Evolutionary conservation across 495 filamentous ascomycete species (phyloP).

Genomic region (Podospora tetraspora): DNA sequence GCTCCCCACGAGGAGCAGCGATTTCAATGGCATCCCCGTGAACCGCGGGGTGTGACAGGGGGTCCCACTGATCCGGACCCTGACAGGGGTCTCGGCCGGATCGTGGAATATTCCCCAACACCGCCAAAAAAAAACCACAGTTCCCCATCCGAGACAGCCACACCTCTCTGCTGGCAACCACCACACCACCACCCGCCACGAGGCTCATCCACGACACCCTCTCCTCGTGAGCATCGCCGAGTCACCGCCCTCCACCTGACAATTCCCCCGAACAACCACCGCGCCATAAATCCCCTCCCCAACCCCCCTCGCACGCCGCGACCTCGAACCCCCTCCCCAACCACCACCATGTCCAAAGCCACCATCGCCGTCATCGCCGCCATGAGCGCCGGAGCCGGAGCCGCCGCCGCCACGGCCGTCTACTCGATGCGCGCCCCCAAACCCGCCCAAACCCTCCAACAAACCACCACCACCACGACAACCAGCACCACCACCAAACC

Average conservation of each 20-base stretch:
- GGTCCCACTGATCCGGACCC: neutral
- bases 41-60: neutral
- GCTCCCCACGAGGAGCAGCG: neutral
- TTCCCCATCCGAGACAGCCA: constrained; percentile 6
- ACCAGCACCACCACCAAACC: constrained; percentile 40
- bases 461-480: constrained; percentile 30
- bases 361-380: constrained; percentile 85
- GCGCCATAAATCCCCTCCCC: constrained; percentile 20
- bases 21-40: neutral
- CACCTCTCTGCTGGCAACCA: constrained; percentile 2
- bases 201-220: neutral
- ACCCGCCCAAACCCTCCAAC: constrained; percentile 34
- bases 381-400: constrained; percentile 82
- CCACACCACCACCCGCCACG: constrained; percentile 5
- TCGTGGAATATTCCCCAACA: neutral
- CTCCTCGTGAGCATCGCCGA: constrained; percentile 5
- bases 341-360: constrained; percentile 68
- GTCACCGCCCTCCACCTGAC: constrained; percentile 16
- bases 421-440: constrained; percentile 56
- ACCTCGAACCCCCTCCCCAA: constrained; percentile 7
- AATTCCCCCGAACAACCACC: neutral
- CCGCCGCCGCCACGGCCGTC: constrained; percentile 69
- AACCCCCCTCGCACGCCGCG: constrained; percentile 5
- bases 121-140: neutral
- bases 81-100: neutral